Evolutionary conservation across 257 asterid genomes (phyloP).

Genomic region (Solanum gandarillasii): DNA sequence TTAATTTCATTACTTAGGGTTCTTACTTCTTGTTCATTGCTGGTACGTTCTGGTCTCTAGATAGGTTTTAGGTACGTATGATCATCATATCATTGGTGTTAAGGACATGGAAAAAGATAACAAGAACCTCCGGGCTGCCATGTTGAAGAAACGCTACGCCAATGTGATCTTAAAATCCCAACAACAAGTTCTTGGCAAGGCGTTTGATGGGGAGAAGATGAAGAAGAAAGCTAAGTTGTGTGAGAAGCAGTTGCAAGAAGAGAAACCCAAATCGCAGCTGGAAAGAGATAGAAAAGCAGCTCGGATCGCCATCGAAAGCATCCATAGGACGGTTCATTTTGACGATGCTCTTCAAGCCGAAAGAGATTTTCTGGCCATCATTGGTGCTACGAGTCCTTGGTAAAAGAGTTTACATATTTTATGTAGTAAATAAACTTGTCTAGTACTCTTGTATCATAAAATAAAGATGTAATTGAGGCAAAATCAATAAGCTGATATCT

Average conservation of each 20-base stretch:
- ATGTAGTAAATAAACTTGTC: neutral
- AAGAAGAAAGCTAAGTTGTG: neutral
- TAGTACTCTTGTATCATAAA: neutral
- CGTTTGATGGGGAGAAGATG: neutral
- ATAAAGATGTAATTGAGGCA: neutral
- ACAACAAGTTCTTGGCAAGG: neutral
- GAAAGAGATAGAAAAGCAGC: neutral
- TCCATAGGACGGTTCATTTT: neutral
- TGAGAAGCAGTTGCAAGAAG: neutral
- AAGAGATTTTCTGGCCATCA: neutral
- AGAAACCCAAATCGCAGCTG: neutral
- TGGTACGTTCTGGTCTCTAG: neutral
- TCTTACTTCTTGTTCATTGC: neutral
- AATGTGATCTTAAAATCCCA: neutral
- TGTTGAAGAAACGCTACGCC: neutral
- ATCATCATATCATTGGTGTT: too few relatives aligned
- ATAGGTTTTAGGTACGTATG: too few relatives aligned
- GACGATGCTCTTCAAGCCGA: neutral
- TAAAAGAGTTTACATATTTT: neutral
- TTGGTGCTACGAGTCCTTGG: neutral
- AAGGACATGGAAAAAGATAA: neutral
- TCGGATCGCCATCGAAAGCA: neutral
- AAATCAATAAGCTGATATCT: neutral
- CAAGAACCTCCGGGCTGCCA: neutral
- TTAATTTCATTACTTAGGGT: neutral